Conservation (phyloP, 805 yeast species). For the Wickerhamomyces hampshirensis region DNA sequence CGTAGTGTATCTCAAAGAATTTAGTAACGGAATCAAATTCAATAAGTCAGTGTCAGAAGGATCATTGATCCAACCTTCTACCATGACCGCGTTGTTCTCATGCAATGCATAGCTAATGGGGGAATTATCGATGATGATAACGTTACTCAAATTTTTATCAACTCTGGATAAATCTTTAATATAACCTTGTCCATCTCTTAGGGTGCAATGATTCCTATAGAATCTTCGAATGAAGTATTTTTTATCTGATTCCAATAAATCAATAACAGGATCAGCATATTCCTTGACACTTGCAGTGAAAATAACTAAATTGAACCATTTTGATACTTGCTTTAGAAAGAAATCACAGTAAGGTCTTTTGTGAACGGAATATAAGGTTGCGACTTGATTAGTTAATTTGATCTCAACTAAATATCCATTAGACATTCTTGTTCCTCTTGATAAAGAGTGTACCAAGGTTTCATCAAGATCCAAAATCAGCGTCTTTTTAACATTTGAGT, state of each 20-base stretch:
- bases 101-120: conserved; percentile 85
- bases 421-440: conserved; percentile 45
- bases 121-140: conserved; percentile 85
- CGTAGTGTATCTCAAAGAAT: conserved; percentile 70
- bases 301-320: conserved; percentile 85
- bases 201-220: conserved; percentile 77
- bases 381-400: conserved; percentile 56
- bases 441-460: conserved; percentile 86
- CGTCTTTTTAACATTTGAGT: conserved; percentile 47
- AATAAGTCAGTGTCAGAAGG: conserved; percentile 84
- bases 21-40: conserved; percentile 73
- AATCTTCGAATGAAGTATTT: conserved; percentile 52
- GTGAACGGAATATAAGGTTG: conserved; percentile 83
- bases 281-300: conserved; percentile 94
- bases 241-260: conserved; percentile 74
- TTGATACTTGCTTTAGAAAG: conserved; percentile 69
- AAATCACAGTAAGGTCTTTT: conserved; percentile 90
- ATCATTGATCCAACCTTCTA: conserved; percentile 98
- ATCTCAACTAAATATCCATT: conserved; percentile 79
- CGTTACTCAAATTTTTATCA: conserved; percentile 53
- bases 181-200: conserved; percentile 77
- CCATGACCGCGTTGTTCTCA: conserved; percentile 83
- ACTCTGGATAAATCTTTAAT: conserved; percentile 62
- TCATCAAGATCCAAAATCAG: conserved; percentile 90
- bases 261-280: conserved; percentile 96